These are phyloP conservation scores for Multifurca ochricompacta DNA, from an alignment of 768 basidiomycete species.

Conservation along the genomic window DNA sequence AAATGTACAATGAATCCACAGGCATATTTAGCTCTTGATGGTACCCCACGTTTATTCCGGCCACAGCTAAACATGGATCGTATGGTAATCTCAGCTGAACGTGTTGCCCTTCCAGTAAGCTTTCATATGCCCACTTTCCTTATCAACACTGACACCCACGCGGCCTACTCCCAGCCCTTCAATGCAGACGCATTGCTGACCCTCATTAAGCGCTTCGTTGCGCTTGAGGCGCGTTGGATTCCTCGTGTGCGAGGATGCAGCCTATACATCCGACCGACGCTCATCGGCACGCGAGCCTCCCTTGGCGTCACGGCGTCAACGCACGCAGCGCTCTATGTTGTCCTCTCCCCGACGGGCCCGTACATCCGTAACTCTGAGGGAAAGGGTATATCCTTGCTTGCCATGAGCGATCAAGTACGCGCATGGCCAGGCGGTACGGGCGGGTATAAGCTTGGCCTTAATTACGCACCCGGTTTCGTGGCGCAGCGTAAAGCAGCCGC, in stretches of 20 bases:
- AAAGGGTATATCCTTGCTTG: slow-evolving; percentile 33
- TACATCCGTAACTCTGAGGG: slow-evolving; percentile 32
- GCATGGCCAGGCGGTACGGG: slow-evolving; percentile 48
- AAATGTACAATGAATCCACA: slow-evolving; percentile 22
- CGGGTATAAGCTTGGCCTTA: slow-evolving; percentile 39
- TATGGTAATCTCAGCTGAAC: slow-evolving; percentile 56
- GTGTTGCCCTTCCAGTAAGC: slow-evolving; percentile 72
- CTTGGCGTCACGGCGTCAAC: slow-evolving; percentile 69
- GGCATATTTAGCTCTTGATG: slow-evolving; percentile 68
- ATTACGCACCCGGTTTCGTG: slow-evolving; percentile 29
- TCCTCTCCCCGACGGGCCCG: slow-evolving; percentile 57
- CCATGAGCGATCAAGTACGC: slow-evolving; percentile 38
- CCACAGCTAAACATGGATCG: slow-evolving; percentile 83
- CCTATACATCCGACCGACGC: slow-evolving; percentile 79
- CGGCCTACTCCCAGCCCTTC: slow-evolving; percentile 30
- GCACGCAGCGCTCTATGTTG: slow-evolving; percentile 80
- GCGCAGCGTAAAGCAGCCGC: slow-evolving; percentile 41
- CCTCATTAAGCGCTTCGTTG: slow-evolving; percentile 59
- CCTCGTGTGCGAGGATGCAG: slow-evolving; percentile 66
- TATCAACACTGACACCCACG: no score
- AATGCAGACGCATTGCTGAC: slow-evolving; percentile 39
- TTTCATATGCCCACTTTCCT: no score
- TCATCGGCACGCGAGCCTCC: slow-evolving; percentile 43
- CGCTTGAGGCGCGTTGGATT: slow-evolving; percentile 78
- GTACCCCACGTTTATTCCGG: slow-evolving; percentile 69